Percentiles rank a stretch among this genome's conserved stretches.
Conservation (phyloP, 1,284 basidiomycete genomes). For the Taiwanofungus camphoratus region DNA sequence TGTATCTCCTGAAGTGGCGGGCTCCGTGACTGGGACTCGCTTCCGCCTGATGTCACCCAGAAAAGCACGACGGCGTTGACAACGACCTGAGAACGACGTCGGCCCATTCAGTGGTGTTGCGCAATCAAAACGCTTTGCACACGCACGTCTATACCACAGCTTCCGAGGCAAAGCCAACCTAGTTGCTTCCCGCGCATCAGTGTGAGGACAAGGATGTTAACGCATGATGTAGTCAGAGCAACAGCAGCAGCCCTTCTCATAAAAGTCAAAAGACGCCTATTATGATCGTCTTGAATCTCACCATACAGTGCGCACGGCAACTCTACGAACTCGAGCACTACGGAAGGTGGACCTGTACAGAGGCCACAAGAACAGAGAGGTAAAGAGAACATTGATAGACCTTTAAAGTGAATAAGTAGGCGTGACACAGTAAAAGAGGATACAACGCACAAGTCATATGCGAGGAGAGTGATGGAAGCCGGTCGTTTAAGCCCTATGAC, state of each 20-base stretch:
- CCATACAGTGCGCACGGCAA: conserved; percentile 38
- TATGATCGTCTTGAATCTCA: conserved; percentile 19
- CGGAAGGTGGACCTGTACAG: conserved; percentile 32
- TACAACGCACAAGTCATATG: conserved; percentile 35
- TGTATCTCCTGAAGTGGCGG: not conserved
- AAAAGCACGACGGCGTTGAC: conserved; percentile 22
- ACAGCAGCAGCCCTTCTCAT: conserved; percentile 35
- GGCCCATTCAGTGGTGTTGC: too few species aligned
- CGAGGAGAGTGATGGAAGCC: conserved; percentile 36
- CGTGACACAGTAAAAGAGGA: not conserved
- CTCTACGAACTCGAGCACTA: conserved; percentile 29
- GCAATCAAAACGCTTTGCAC: too few species aligned
- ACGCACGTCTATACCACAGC: conserved; percentile 44
- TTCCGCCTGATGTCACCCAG: conserved; percentile 23
- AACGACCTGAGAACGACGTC: conserved; percentile 21
- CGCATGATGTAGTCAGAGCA: conserved; percentile 35
- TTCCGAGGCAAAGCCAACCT: conserved; percentile 49
- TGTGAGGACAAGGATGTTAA: conserved; percentile 47
- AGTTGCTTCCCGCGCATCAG: conserved; percentile 43
- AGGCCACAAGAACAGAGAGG: conserved; percentile 42
- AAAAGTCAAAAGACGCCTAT: not conserved
- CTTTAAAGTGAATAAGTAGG: conserved; percentile 16
- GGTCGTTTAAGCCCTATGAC: conserved; percentile 37
- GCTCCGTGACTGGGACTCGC: not conserved
- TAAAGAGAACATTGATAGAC: conserved; percentile 38